A percentile compares a stretch with the other conserved stretches of the same genome.
These are phyloP conservation scores for Craterostigma plantagineum DNA, from an alignment of 257 asterid genomes.

Conservation along the genomic window DNA sequence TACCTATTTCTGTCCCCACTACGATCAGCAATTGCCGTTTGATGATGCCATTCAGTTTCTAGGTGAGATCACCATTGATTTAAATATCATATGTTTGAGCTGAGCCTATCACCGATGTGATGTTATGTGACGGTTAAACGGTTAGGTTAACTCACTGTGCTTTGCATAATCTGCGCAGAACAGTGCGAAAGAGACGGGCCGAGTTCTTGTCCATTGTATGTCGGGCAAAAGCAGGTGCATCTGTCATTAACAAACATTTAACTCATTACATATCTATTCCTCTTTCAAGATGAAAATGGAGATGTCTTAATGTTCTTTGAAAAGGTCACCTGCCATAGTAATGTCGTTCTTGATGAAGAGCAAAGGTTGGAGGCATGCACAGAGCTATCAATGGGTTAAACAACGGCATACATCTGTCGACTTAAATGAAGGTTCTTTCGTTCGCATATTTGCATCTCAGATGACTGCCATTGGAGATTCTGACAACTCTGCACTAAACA, in stretches of 20 bases:
- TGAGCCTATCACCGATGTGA: no score
- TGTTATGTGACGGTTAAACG: no score
- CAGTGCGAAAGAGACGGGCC: constrained; percentile 66
- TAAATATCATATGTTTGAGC: background rate
- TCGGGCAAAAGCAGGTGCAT: constrained; percentile 73
- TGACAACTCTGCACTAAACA: constrained; percentile 9
- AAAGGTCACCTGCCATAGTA: constrained; percentile 91
- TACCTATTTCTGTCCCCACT: constrained; percentile 69
- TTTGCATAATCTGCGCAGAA: constrained; percentile 25
- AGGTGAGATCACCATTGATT: constrained; percentile 21
- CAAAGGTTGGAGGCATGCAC: constrained; percentile 78
- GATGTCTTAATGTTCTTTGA: constrained; percentile 7
- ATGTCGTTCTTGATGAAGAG: constrained; percentile 91
- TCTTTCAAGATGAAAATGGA: constrained; percentile 2
- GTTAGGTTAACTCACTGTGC: no score
- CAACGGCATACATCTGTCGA: constrained; percentile 68
- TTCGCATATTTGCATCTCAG: background rate
- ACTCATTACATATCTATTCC: background rate
- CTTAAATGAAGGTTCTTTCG: constrained; percentile 41
- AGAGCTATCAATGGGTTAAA: constrained; percentile 91
- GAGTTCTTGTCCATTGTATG: constrained; percentile 98
- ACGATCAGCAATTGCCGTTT: constrained; percentile 41
- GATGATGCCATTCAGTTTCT: constrained; percentile 75
- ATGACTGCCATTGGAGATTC: constrained; percentile 11
- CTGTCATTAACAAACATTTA: background rate